phyloP scores from a whole-genome alignment of 441 rosid genomes.

The Flueggea neowawraea region DNA sequence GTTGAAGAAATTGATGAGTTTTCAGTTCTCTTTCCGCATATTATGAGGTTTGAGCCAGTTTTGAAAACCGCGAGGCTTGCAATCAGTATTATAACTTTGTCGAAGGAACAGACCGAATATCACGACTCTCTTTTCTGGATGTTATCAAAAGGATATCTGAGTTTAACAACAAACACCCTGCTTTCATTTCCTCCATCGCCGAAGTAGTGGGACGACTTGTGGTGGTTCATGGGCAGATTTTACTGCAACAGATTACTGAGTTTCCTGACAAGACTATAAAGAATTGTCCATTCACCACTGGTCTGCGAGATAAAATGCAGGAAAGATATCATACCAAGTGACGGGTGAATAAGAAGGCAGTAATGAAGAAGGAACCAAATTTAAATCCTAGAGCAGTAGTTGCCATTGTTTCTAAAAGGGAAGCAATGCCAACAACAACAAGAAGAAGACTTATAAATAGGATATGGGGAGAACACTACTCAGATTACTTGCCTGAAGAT shows the following conservation, averaged over 20 bases:
- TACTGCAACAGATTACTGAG: slow-evolving; percentile 66
- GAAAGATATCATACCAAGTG: slow-evolving; percentile 73
- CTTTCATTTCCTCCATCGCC: slow-evolving; percentile 58
- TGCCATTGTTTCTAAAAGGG: slow-evolving; percentile 53
- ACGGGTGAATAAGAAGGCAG: slow-evolving; percentile 56
- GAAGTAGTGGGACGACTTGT: slow-evolving; percentile 58
- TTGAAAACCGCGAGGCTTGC: slow-evolving; percentile 69
- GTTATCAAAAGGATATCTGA: slow-evolving; percentile 51
- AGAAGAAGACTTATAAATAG: slow-evolving; percentile 76
- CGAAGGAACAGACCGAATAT: slow-evolving; percentile 50
- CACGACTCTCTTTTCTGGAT: slow-evolving; percentile 62
- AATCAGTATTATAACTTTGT: slow-evolving; percentile 53
- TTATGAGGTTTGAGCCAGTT: slow-evolving; percentile 49
- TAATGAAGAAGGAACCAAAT: slow-evolving; percentile 39
- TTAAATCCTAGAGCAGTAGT: slow-evolving; percentile 69
- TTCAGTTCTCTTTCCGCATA: too few relatives aligned
- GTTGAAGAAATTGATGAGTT: too few relatives aligned
- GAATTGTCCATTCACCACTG: slow-evolving; percentile 60
- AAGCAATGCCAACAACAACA: slow-evolving; percentile 83
- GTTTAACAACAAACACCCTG: slow-evolving; percentile 35
- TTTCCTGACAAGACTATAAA: slow-evolving; percentile 41
- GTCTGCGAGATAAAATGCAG: slow-evolving; percentile 68
- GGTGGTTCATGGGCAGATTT: slow-evolving; percentile 81
- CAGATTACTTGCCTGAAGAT: slow-evolving; percentile 65
- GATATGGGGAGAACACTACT: slow-evolving; percentile 86